A percentile compares a stretch with the other conserved stretches of the same genome.
phyloP scores from a whole-genome alignment of 352 stramenopile genomes.

The Achlya hypogyna region DNA sequence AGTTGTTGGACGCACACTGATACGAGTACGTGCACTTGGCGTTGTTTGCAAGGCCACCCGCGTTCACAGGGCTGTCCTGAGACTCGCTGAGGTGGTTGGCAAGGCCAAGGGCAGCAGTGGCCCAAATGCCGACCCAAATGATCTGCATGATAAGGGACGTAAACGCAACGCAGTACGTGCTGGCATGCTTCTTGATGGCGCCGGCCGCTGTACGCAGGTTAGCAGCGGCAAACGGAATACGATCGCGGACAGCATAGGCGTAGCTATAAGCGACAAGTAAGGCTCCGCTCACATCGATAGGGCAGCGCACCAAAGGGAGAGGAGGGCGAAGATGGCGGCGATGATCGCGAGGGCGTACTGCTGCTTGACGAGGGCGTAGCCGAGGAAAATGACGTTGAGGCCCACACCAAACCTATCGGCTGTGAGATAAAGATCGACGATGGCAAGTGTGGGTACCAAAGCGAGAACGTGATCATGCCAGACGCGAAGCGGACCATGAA shows the following conservation, averaged over 20 bases:
- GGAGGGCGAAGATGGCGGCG: constrained; percentile 43
- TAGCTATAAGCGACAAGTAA: constrained; percentile 42
- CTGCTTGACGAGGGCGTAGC: constrained; percentile 54
- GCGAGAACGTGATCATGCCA: constrained; percentile 76
- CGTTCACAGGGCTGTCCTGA: constrained; percentile 22
- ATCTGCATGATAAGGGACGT: constrained; percentile 84
- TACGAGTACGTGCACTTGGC: constrained; percentile 24
- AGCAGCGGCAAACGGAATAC: constrained; percentile 90
- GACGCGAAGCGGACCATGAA: constrained; percentile 69
- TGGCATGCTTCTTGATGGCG: constrained; percentile 84
- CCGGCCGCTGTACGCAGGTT: constrained; percentile 85
- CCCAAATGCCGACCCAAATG: constrained; percentile 85
- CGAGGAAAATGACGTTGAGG: constrained; percentile 51
- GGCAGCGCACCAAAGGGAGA: constrained; percentile 45
- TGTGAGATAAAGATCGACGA: not conserved
- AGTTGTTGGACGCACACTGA: constrained; percentile 36
- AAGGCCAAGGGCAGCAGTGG: constrained; percentile 78
- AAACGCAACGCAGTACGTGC: constrained; percentile 81
- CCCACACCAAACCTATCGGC: constrained; percentile 55
- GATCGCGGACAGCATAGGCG: constrained; percentile 68
- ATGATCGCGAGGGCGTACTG: constrained; percentile 66
- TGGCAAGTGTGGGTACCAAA: constrained; percentile 34
- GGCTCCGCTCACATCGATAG: not conserved
- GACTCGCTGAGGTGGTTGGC: constrained; percentile 55
- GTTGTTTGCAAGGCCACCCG: constrained; percentile 18